Percentiles rank a stretch among this genome's conserved stretches.
phyloP scores from a whole-genome alignment of 2,329 filamentous ascomycete genomes.

The Diaporthe citrichinensis region DNA sequence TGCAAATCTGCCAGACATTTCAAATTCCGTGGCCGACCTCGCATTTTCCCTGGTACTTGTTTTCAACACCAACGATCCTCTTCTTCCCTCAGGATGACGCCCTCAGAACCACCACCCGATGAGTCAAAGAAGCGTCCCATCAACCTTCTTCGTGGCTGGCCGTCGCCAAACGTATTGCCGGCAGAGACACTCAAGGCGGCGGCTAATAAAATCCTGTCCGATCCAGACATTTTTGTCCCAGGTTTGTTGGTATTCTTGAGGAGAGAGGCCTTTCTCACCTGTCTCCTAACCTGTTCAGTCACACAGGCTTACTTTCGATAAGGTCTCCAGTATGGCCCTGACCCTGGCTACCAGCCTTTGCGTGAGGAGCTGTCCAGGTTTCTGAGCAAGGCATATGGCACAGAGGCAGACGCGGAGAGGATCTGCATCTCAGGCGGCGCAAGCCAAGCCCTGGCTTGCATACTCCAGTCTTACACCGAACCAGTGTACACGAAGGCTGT shows the following conservation, averaged over 20 bases:
- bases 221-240: conserved; percentile 70
- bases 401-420: conserved; percentile 63
- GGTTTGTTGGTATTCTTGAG: conserved; percentile 61
- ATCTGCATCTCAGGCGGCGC: conserved; percentile 90
- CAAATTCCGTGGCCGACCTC: not conserved
- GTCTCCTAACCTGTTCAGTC: not conserved
- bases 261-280: not conserved
- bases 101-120: conserved; percentile 31
- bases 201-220: conserved; percentile 71
- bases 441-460: conserved; percentile 83
- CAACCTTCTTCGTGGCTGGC: conserved; percentile 80
- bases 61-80: not conserved
- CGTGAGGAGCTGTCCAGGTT: conserved; percentile 78
- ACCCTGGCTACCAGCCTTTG: conserved; percentile 80
- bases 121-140: conserved; percentile 59
- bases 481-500: conserved; percentile 80
- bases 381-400: conserved; percentile 74
- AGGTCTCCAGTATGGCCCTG: conserved; percentile 77
- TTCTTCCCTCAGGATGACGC: conserved; percentile 36
- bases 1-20: not conserved
- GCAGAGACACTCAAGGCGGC: conserved; percentile 72
- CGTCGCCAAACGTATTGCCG: conserved; percentile 74
- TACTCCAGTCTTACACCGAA: conserved; percentile 86
- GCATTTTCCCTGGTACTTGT: not conserved
- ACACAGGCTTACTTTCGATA: not conserved